Base-by-base conservation (phyloP, 148 eudicot species). In the Heliamphora exappendiculata region DNA sequence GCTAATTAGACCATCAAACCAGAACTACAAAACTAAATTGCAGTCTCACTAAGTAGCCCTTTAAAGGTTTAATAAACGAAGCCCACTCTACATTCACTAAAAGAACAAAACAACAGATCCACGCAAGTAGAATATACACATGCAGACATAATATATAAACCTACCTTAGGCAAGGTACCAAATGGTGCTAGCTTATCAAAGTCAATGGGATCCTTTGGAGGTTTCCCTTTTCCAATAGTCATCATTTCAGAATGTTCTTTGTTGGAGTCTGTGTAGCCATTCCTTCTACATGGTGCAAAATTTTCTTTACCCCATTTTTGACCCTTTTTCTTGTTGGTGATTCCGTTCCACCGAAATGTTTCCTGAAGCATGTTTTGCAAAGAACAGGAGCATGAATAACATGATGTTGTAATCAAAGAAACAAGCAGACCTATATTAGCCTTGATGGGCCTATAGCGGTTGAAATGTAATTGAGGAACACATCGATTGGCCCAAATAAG, bases 171-270 rank as follows among this genome's bases (percentile, higher is more conserved):
- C 65, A 78, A 76, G 82, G 80, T 76, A 77, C 78, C 45, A 36
- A 91, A 79, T 64, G 91, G 88, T 34, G 86, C 75, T 34, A 94
- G 89, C 86, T 89, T 90, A 74, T 94, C 92, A 82, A 89, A 94
- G 75, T 92, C 87, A 26, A 75, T 33, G 7, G 72, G 45, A 71
- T 71, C 59, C n/a, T 73, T 68, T 14, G 59, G 39, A 29, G 81
- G 83, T 73, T 34, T 74, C 34, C 76, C 77, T 75, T 84, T 77
- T 60, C 78, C 77, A 24, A 58, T 70, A 74, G 69, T 65, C 76
- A 54, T 41, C 19, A 51, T 60, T 45, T 81, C 76, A 64, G 81
- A 68, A 75, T 37, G 45, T 74, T 79, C 84, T 70, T 79, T 31
- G 67, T 78, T 82, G 37, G 53, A 65, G 72, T 67, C 67, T 76